phyloP scores from a whole-genome alignment of 352 stramenopile species.

The Phytophthora nicotianae region DNA sequence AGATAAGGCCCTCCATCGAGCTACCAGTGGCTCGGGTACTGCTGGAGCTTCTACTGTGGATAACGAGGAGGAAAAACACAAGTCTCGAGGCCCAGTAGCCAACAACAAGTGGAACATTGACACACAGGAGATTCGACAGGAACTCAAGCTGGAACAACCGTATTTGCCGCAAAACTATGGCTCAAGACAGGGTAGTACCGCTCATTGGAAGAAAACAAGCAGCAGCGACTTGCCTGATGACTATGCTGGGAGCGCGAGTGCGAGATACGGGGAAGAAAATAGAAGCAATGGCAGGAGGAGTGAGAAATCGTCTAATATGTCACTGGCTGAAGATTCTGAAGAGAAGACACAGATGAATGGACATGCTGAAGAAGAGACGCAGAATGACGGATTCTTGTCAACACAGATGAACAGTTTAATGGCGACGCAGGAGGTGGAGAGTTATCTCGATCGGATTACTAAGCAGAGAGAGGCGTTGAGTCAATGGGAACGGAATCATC shows the following conservation, averaged over 20 bases:
- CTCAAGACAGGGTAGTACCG: constrained; percentile 9
- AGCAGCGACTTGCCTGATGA: constrained; percentile 49
- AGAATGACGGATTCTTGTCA: constrained; percentile 1
- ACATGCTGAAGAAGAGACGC: constrained; percentile 2
- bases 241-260: constrained; percentile 31
- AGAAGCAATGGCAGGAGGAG: constrained; percentile 1
- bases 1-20: constrained; percentile 38
- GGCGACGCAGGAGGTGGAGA: constrained; percentile 58
- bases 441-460: constrained; percentile 54
- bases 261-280: neutral
- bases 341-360: constrained; percentile 6
- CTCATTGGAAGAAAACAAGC: constrained; percentile 39
- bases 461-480: constrained; percentile 53
- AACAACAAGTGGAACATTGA: constrained; percentile 81
- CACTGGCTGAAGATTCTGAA: constrained; percentile 21
- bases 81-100: constrained; percentile 44
- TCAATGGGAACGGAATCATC: constrained; percentile 47
- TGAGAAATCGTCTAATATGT: constrained; percentile 11
- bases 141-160: constrained; percentile 41
- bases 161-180: constrained; percentile 39
- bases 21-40: constrained; percentile 9
- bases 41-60: neutral
- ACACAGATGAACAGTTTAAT: constrained; percentile 32
- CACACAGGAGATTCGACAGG: constrained; percentile 60
- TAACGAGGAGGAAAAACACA: constrained; percentile 16